phyloP scores from a whole-genome alignment of 2,329 filamentous ascomycete species.

The Trichocomaceae sp. region DNA sequence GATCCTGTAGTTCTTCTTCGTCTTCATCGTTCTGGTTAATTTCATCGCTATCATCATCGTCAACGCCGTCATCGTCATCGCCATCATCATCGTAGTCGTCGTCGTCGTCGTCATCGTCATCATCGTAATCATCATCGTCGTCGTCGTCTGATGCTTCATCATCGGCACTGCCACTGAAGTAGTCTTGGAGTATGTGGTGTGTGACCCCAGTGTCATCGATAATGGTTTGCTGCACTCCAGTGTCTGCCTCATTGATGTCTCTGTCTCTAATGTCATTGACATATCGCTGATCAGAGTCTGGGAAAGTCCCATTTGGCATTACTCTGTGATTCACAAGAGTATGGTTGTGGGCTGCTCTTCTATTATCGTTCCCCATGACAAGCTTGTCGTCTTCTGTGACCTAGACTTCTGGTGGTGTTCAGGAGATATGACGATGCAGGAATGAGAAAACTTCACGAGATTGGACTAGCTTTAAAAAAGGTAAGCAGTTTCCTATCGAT shows the following conservation, averaged over 20 bases:
- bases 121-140: too few relatives aligned
- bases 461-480: background rate
- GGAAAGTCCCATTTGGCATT: too few relatives aligned
- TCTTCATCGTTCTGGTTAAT: background rate
- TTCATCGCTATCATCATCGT: too few relatives aligned
- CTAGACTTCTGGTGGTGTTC: background rate
- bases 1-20: too few relatives aligned
- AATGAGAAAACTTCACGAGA: background rate
- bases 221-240: too few relatives aligned
- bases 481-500: background rate
- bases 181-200: background rate
- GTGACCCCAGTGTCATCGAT: background rate
- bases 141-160: too few relatives aligned
- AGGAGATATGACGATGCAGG: background rate
- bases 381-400: background rate
- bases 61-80: background rate
- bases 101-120: background rate
- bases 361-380: background rate
- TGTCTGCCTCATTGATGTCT: background rate
- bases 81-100: background rate
- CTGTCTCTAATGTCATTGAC: background rate
- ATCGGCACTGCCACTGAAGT: background rate
- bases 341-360: background rate
- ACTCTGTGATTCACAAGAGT: background rate
- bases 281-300: background rate